Evolutionary conservation across 2,329 filamentous ascomycete genomes (phyloP), one percentile per base, ranked within the genome.

Genomic region (Neonectria sp.): DNA sequence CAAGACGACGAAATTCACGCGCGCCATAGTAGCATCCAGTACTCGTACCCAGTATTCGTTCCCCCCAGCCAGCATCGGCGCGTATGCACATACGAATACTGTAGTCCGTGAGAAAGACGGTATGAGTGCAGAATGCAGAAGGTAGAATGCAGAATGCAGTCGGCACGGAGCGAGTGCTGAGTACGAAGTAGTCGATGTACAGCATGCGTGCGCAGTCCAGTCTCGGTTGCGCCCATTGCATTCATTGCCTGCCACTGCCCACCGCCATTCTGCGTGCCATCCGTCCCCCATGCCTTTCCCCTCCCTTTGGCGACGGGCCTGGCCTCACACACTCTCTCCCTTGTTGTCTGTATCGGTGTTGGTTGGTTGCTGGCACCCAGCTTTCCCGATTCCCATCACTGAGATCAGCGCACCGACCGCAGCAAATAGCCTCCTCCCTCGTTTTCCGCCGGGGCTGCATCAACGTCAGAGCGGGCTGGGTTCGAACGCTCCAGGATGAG

Each of bases 61-160:
- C 35, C 17, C 15, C 37, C 15, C 2, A 40, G 37, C 13, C 13
- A 40, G 37, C 37, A 40, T 40, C 37, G 37, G 6, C 37, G 37
- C 37, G 37, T 13, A 40, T n/a, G 37, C 15, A 17, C 35, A 17
- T 40, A 15, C 35, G 35, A 40, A 40, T 40, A 8, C 35, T 40
- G 15, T 40, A 17, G 43, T 60, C 56, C 25, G 62, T 65, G 55
- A 65, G 62, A 60, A 64, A 64, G 61, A 64, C 61, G 61, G 55
- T 59, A 59, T 52, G 35, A 35, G 35, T 63, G 61, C 53, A 63
- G 51, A 48, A 43, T 11, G 49, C 48, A 60, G 48, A 48, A 43
- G 2, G 49, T 35, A 60, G 48, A 55, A 49, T 43, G 57, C 43
- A 29, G 59, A 46, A 46, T 37, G 60, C 33, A 63, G 49, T 37